Conservation (phyloP, 768 basidiomycete species). For the Tylopilus cervinicoccineus region DNA sequence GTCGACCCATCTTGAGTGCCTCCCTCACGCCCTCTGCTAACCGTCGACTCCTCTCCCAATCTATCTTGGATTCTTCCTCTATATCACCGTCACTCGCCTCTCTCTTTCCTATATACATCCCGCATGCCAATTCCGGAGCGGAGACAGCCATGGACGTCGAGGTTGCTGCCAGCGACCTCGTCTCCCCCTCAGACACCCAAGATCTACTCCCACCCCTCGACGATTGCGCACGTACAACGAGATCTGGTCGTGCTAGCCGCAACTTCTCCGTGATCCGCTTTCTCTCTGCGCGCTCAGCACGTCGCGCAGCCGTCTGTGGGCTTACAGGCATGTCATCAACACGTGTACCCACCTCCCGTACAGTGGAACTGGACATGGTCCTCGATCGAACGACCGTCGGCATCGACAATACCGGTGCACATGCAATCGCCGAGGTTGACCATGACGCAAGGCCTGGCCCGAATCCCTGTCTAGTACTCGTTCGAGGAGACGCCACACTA, state of each 20-base stretch:
- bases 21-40: slow-evolving; percentile 22
- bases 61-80: slow-evolving; percentile 14
- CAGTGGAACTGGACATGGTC: neutral
- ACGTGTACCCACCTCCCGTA: neutral
- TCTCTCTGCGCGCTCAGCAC: slow-evolving; percentile 18
- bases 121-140: neutral
- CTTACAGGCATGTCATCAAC: neutral
- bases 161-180: neutral
- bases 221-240: slow-evolving; percentile 29
- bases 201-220: slow-evolving; percentile 18
- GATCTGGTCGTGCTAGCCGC: slow-evolving; percentile 41
- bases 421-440: slow-evolving; percentile 5
- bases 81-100: neutral
- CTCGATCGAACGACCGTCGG: neutral
- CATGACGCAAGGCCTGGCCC: neutral
- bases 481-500: neutral
- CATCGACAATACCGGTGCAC: neutral
- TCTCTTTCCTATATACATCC: neutral
- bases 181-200: neutral
- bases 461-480: neutral
- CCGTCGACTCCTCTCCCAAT: slow-evolving; percentile 27
- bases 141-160: neutral
- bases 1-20: slow-evolving; percentile 17
- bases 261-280: slow-evolving; percentile 37
- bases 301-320: slow-evolving; percentile 19